Conservation (phyloP, 331 rosid genomes). For the Stylosanthes scabra region DNA sequence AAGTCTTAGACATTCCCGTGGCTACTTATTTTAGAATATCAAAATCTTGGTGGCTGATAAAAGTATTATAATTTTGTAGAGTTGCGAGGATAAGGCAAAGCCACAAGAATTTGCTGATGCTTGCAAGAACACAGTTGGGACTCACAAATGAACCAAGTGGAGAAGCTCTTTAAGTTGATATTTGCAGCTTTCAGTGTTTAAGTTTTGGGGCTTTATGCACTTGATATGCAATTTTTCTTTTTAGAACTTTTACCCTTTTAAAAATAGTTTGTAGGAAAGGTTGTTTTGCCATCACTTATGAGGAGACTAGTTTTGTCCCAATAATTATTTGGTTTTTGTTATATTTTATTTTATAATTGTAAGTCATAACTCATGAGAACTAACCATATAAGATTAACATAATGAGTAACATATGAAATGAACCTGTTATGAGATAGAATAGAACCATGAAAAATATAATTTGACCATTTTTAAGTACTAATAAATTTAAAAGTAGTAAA, state of each 20-base stretch:
- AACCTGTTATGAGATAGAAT: neutral
- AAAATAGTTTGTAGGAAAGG: neutral
- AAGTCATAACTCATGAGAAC: neutral
- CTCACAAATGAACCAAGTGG: slow-evolving; percentile 49
- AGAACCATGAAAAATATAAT: neutral
- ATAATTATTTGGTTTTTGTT: slow-evolving; percentile 2
- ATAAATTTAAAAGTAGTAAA: neutral
- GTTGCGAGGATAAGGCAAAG: slow-evolving; percentile 51
- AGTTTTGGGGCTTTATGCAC: neutral
- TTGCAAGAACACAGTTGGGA: slow-evolving; percentile 45
- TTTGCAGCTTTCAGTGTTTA: neutral
- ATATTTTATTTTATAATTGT: no score
- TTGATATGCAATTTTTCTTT: slow-evolving; percentile 2
- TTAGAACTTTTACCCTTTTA: neutral
- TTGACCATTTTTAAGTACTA: neutral
- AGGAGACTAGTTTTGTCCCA: neutral
- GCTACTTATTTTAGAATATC: neutral
- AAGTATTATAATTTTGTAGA: slow-evolving; percentile 35
- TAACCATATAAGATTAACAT: neutral
- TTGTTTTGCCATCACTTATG: slow-evolving; percentile 12
- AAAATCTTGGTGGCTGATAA: neutral
- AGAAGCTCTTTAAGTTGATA: slow-evolving; percentile 1
- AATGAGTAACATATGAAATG: neutral
- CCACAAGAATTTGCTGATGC: slow-evolving; percentile 61
- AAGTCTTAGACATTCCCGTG: no score